Evolutionary conservation across 2,329 filamentous ascomycete genomes (phyloP).

Genomic region (Spiromastix sp.): DNA sequence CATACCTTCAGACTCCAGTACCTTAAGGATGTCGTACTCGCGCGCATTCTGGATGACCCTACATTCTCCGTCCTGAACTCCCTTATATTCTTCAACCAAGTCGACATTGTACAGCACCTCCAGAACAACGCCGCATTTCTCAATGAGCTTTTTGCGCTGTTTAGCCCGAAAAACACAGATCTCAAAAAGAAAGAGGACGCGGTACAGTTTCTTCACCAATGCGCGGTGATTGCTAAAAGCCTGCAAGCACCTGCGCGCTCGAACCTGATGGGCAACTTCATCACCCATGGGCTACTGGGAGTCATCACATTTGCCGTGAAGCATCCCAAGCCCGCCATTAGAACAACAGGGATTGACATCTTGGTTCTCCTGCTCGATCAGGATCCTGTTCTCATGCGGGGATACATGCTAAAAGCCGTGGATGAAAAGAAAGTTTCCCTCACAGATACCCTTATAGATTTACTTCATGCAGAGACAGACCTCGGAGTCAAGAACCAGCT

Average conservation of each 20-base stretch:
- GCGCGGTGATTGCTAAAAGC: slow-evolving; percentile 87
- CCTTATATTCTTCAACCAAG: slow-evolving; percentile 97
- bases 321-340: slow-evolving; percentile 70
- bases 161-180: slow-evolving; percentile 54
- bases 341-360: slow-evolving; percentile 89
- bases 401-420: slow-evolving; percentile 85
- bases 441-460: slow-evolving; percentile 85
- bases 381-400: slow-evolving; percentile 86
- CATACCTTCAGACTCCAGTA: slow-evolving; percentile 94
- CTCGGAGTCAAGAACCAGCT: slow-evolving; percentile 92
- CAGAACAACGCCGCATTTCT: slow-evolving; percentile 70
- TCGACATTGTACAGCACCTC: slow-evolving; percentile 94
- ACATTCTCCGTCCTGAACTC: slow-evolving; percentile 97
- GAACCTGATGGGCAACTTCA: slow-evolving; percentile 80
- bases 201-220: slow-evolving; percentile 93
- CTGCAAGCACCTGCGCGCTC: slow-evolving; percentile 74
- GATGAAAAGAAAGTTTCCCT: slow-evolving; percentile 75
- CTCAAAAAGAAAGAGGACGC: slow-evolving; percentile 78
- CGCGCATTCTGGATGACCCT: slow-evolving; percentile 90
- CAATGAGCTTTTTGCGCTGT: slow-evolving; percentile 78
- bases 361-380: slow-evolving; percentile 91
- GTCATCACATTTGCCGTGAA: slow-evolving; percentile 89
- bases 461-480: slow-evolving; percentile 83
- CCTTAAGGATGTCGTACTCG: slow-evolving; percentile 94
- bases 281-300: slow-evolving; percentile 72